A percentile compares a stretch with the other conserved stretches of the same genome.
These are phyloP conservation scores for Penicillium aurantiogriseum DNA, from an alignment of 2,329 filamentous ascomycete species.

Conservation along the genomic window DNA sequence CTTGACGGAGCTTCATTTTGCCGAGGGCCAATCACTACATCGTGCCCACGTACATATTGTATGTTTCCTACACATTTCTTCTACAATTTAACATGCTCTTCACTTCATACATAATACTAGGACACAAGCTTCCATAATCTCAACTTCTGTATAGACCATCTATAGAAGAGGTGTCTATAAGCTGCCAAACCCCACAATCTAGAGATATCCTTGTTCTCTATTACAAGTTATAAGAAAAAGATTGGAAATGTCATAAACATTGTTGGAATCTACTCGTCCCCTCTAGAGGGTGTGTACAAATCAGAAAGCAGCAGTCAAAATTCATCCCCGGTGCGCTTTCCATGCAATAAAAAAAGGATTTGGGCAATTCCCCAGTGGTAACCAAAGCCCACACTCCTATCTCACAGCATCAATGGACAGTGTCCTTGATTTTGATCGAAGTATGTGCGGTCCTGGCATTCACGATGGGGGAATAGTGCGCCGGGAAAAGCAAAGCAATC, in stretches of 20 bases:
- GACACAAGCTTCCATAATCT: background rate
- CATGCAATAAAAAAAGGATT: slow-evolving; percentile 27
- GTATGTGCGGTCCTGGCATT: background rate
- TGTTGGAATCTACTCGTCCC: slow-evolving; percentile 23
- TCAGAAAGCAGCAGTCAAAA: slow-evolving; percentile 27
- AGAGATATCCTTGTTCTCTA: background rate
- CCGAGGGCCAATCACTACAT: slow-evolving; percentile 27
- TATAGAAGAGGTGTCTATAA: background rate
- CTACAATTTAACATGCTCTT: background rate
- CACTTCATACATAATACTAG: background rate
- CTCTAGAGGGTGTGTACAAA: slow-evolving; percentile 33
- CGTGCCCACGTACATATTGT: background rate
- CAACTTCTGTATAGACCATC: background rate
- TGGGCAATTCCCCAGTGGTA: slow-evolving; percentile 6
- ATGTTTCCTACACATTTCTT: background rate
- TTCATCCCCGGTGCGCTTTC: slow-evolving; percentile 28
- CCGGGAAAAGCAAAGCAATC: slow-evolving; percentile 30
- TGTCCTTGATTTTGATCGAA: slow-evolving; percentile 21
- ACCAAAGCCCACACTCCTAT: background rate
- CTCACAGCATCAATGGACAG: background rate
- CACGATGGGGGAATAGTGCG: background rate
- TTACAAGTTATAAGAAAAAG: background rate
- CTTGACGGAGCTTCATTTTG: slow-evolving; percentile 39
- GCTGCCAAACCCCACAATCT: background rate
- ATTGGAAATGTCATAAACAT: slow-evolving; percentile 17